Evolutionary conservation across 2,329 filamentous ascomycete species (phyloP), one percentile per base, ranked within the genome.

Genomic region (Parastagonospora nodorum): DNA sequence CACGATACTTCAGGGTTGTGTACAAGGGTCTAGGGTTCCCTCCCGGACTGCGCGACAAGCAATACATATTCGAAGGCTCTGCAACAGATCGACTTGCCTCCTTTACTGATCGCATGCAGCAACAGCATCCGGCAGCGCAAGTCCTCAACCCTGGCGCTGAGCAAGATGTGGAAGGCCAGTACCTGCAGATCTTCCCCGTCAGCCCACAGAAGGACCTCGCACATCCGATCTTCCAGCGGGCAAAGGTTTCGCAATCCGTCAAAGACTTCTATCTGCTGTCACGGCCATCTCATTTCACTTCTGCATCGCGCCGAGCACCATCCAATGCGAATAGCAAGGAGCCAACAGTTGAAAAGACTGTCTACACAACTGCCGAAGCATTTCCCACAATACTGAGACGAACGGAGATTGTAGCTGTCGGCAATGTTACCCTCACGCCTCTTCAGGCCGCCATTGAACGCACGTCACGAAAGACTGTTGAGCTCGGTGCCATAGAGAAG

Each of bases 11-110:
- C 83, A 88, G 90, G 58, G 92, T 97, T 27, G 82, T 87, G 10
- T 97, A 94, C 78, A 90, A 88, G 66, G 93, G 93, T 5, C 84
- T 96, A 47, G 92, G 93, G 1, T 97, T 97, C 74, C 90, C 92
- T 1, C 67, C 85, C 1, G 88, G 82, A 42, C 73, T 97, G 16
- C 84, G 92, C 44, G 92, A 97, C 73, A 96, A 96, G 75, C 88
- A 93, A 51, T 97, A 91, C 72, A 88, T 97, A 48, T 96, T 95
- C 63, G 91, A 97, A 74, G 92, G 90, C 0, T 84, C 86, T 1
- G 82, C 88, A 0, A 85, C 80, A 6, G 93, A 97, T 73, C 84
- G 89, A 16, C 85, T 90, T 35, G 84, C 86, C 1, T 87, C 86
- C 4, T 97, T 97, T 64, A 90, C 90, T 1, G 92, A 97, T 69